Conservation (phyloP, 2,329 filamentous ascomycete species). For the Penicillium sp. region DNA sequence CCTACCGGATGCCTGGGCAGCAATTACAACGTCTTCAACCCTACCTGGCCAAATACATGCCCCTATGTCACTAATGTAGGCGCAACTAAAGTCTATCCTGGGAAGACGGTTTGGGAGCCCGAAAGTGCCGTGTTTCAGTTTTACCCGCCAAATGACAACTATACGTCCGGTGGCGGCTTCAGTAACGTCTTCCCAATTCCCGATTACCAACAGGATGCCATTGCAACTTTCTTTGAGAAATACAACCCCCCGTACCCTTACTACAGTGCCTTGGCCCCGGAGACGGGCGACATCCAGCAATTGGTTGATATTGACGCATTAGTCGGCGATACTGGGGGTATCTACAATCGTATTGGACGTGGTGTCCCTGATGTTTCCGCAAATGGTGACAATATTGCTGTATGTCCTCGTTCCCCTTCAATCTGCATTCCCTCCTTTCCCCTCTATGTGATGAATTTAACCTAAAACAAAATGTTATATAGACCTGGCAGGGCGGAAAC, state of each 20-base stretch:
- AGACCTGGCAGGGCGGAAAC: slow-evolving; percentile 5
- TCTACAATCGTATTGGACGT: slow-evolving; percentile 11
- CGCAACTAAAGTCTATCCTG: slow-evolving; percentile 13
- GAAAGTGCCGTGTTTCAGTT: slow-evolving; percentile 10
- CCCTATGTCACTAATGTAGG: slow-evolving; percentile 12
- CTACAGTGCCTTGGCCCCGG: slow-evolving; percentile 11
- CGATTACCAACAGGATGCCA: slow-evolving; percentile 6
- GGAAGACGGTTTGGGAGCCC: slow-evolving; percentile 10
- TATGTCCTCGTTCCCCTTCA: too few species aligned
- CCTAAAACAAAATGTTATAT: background rate
- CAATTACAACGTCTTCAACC: slow-evolving; percentile 12
- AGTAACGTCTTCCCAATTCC: slow-evolving; percentile 11
- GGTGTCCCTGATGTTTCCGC: slow-evolving; percentile 11
- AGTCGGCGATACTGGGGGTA: slow-evolving; percentile 4
- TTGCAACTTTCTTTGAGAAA: slow-evolving; percentile 9
- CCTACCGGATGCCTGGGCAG: slow-evolving; percentile 8
- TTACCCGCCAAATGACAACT: slow-evolving; percentile 8
- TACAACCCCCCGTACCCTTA: slow-evolving; percentile 13
- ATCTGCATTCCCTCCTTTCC: background rate
- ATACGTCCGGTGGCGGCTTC: slow-evolving; percentile 12
- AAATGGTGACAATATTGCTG: slow-evolving; percentile 13
- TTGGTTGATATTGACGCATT: slow-evolving; percentile 10
- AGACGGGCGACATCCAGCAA: slow-evolving; percentile 11
- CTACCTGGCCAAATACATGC: slow-evolving; percentile 13
- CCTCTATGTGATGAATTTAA: background rate